Evolutionary conservation across 371 early-diverging fungal species (phyloP).

Genomic region (Apophysomyces variabilis): DNA sequence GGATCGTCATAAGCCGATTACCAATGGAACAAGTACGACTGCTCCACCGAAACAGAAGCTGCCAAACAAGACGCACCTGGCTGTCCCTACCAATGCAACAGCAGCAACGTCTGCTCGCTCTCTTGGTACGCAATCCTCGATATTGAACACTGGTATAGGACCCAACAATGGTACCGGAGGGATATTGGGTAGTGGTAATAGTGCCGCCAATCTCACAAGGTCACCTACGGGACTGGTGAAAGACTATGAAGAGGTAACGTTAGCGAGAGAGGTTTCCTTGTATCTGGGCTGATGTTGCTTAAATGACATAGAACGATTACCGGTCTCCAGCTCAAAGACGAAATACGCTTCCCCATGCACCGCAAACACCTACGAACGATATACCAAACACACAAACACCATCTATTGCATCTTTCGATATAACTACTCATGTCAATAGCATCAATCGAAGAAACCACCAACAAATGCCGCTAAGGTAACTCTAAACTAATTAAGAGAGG

Average conservation of each 20-base stretch:
- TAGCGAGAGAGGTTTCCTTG: neutral
- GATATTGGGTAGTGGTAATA: neutral
- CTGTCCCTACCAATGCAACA: neutral
- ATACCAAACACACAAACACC: slow-evolving; percentile 1
- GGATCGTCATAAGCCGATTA: slow-evolving; percentile 1
- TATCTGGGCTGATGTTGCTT: neutral
- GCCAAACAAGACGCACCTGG: slow-evolving; percentile 27
- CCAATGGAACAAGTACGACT: slow-evolving; percentile 7
- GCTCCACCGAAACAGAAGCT: slow-evolving; percentile 26
- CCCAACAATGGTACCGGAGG: neutral
- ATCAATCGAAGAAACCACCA: neutral
- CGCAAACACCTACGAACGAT: neutral
- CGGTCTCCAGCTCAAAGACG: slow-evolving; percentile 1
- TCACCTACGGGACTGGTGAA: neutral
- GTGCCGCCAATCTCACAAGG: neutral
- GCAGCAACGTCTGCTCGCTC: neutral
- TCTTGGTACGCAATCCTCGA: neutral
- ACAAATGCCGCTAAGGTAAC: neutral
- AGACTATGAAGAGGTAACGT: neutral
- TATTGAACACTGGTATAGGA: neutral
- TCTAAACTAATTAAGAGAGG: neutral
- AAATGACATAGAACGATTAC: neutral
- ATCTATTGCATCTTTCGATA: neutral
- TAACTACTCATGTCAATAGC: neutral
- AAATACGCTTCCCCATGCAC: slow-evolving; percentile 1